Base-by-base conservation (phyloP, 2,329 filamentous ascomycete genomes). In the Pseudogymnoascus sp. region DNA sequence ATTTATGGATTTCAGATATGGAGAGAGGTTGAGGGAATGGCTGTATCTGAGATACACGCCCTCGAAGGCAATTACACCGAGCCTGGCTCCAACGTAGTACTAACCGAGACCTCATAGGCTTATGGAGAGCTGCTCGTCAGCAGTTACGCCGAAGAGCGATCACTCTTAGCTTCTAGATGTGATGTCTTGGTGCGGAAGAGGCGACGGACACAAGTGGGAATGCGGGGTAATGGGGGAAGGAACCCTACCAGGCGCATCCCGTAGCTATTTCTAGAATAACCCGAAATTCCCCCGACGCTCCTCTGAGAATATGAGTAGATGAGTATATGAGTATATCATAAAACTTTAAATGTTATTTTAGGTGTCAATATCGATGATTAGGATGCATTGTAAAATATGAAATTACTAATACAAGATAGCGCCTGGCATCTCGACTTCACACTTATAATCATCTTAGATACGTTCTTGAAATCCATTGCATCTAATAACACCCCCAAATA, bases 91-190 rank as follows among this genome's bases (percentile, higher is more conserved):
- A 6, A 31, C 5, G 28, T 33, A 55, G 16, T n/a, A 33, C 49
- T 33, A 55, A 33, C 49, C 28, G 49, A 55, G 49, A 5, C 3
- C 25, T 8, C n/a, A 18, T 33, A 16, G 16, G 49, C 25, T 25
- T 55, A 55, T 55, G 12, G 21, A 18, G 25, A 21, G 25, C 28
- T 55, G 49, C n/a, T 55, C 49, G 49, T 33, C n/a, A 18, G 49
- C 28, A 55, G n/a, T 55, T 55, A 55, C 25, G 28, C 49, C 49
- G 49, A 55, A 14, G 43, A 16, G 49, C 49, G 49, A 55, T 33
- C 25, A 12, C 25, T 5, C 7, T 18, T 55, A 4, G 1, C 5
- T 33, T 33, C 9, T 16, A 55, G 49, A 12, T n/a, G n/a, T 12
- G 25, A 33, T 55, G 12, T 33, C 28, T 18, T 55, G 28, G 28